Percentiles rank a stretch among this genome's conserved stretches.
These are phyloP conservation scores for Selaginella tamariscina DNA, from an alignment of 75 land plant genomes.

Conservation along the genomic window DNA sequence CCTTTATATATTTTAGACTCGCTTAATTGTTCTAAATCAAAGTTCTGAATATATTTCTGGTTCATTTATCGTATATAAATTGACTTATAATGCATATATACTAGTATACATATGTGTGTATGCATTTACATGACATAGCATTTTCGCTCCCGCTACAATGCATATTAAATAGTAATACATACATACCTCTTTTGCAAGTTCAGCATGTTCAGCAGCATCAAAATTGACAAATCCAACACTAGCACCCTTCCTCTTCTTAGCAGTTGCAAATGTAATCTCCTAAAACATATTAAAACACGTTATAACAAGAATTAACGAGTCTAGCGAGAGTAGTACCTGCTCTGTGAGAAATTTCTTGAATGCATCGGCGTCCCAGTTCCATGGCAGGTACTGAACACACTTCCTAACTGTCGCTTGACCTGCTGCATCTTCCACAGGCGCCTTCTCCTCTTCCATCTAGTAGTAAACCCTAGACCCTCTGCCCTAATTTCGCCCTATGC, in stretches of 20 bases:
- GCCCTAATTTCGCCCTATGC: too few species aligned
- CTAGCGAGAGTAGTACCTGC: slow-evolving; percentile 26
- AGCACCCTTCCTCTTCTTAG: slow-evolving; percentile 77
- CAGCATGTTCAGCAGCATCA: slow-evolving; percentile 42
- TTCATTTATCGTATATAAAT: not conserved
- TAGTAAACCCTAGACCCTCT: not conserved
- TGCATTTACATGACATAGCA: too few species aligned
- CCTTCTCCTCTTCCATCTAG: not conserved
- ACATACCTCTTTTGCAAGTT: slow-evolving; percentile 51
- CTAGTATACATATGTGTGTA: too few species aligned
- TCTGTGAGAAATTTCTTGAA: slow-evolving; percentile 41
- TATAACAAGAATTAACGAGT: too few species aligned
- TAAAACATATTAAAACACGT: slow-evolving; percentile 20
- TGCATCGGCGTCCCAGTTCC: slow-evolving; percentile 38
- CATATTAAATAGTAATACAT: not conserved
- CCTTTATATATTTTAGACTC: not conserved
- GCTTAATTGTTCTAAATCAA: not conserved
- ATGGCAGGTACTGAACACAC: slow-evolving; percentile 50
- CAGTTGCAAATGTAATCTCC: slow-evolving; percentile 45
- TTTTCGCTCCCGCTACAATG: too few species aligned
- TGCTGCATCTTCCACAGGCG: not conserved
- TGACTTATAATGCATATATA: too few species aligned
- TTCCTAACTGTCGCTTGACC: slow-evolving; percentile 23
- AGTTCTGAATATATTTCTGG: not conserved
- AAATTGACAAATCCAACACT: slow-evolving; percentile 69